Evolutionary conservation across 768 basidiomycete genomes (phyloP).

Genomic region (Boletus rubroflammeus): DNA sequence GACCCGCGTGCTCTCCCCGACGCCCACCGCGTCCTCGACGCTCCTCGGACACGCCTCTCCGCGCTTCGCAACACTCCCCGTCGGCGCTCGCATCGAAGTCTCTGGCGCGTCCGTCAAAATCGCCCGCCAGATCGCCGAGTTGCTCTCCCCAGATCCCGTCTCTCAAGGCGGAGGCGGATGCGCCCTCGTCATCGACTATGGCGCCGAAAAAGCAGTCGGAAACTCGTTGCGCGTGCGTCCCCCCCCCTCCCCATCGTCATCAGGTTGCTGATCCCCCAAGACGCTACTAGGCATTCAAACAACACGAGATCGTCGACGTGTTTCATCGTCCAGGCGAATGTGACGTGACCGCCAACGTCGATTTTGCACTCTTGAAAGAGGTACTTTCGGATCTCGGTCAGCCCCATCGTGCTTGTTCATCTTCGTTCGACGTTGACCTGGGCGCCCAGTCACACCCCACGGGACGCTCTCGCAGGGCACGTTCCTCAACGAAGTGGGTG

Average conservation of each 20-base stretch:
- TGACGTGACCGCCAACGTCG: slow-evolving; percentile 95
- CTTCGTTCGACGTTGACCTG: slow-evolving; percentile 4
- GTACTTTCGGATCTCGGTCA: slow-evolving; percentile 63
- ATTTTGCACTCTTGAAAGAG: slow-evolving; percentile 86
- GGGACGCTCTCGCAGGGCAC: slow-evolving; percentile 72
- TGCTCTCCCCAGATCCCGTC: slow-evolving; percentile 38
- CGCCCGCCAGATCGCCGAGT: slow-evolving; percentile 62
- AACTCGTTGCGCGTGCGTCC: slow-evolving; percentile 78
- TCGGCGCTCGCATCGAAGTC: slow-evolving; percentile 78
- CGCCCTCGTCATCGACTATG: slow-evolving; percentile 89
- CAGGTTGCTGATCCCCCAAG: not conserved
- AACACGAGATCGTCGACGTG: slow-evolving; percentile 79
- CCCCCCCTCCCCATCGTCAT: rapidly evolving
- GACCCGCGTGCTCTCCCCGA: slow-evolving; percentile 61
- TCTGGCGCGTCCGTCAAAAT: slow-evolving; percentile 67
- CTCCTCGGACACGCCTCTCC: slow-evolving; percentile 63
- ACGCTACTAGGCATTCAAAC: slow-evolving; percentile 73
- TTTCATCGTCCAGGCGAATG: slow-evolving; percentile 84
- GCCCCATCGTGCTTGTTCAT: slow-evolving; percentile 17
- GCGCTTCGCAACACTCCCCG: slow-evolving; percentile 64
- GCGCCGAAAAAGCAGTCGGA: slow-evolving; percentile 62
- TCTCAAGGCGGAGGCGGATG: slow-evolving; percentile 38
- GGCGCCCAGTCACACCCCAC: slow-evolving; percentile 39
- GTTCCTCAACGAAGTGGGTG: slow-evolving; percentile 79
- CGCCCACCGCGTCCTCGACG: slow-evolving; percentile 49